Conservation (phyloP, 768 basidiomycete species). For the Sporobolomyces roseus region DNA sequence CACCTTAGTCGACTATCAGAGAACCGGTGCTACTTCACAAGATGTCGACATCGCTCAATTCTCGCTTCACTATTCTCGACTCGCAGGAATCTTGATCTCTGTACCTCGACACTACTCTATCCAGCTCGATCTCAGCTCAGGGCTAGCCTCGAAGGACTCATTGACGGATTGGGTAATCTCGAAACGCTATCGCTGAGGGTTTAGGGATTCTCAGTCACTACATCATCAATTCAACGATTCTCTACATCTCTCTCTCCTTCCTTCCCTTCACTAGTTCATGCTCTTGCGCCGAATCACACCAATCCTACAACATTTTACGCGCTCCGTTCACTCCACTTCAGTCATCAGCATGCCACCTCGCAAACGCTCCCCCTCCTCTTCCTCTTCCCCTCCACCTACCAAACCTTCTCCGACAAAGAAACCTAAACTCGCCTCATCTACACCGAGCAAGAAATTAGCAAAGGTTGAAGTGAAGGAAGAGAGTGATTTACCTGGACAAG, state of each 20-base stretch:
- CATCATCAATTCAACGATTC: neutral
- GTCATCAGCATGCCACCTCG: neutral
- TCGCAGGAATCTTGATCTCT: neutral
- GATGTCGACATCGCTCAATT: too few species aligned
- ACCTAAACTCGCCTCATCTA: neutral
- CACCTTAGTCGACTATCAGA: too few species aligned
- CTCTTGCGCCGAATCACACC: neutral
- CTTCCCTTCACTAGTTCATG: conserved; percentile 3
- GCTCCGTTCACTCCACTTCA: neutral
- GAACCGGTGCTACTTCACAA: too few species aligned
- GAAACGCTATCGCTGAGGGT: neutral
- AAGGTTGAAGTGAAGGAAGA: neutral
- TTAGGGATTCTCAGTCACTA: neutral
- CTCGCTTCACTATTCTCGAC: too few species aligned
- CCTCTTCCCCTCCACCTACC: conserved; percentile 2
- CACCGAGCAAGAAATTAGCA: neutral
- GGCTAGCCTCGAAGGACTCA: neutral
- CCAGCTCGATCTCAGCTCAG: neutral
- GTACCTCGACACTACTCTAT: neutral
- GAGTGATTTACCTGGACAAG: conserved; percentile 5
- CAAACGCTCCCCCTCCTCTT: conserved; percentile 10
- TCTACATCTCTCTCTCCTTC: neutral
- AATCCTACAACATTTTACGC: neutral
- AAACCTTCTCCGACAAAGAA: conserved; percentile 9
- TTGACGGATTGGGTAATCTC: neutral